Percentiles rank a stretch among this genome's conserved stretches.
These are phyloP conservation scores for Globisporangium orthogonon DNA, from an alignment of 352 stramenopile species.

Conservation along the genomic window DNA sequence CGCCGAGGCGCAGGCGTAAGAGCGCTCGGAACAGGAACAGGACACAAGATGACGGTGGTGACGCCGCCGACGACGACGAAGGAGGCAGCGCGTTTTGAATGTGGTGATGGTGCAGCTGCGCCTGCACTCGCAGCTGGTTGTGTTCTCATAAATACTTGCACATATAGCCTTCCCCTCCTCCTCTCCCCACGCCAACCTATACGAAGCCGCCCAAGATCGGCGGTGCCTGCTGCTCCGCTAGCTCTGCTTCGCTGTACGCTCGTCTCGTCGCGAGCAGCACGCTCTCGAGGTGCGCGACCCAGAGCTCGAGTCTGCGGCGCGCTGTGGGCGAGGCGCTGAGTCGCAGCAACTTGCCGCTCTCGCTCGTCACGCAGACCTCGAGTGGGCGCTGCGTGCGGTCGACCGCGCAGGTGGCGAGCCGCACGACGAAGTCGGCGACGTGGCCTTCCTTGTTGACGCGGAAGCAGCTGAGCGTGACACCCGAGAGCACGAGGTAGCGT, in stretches of 20 bases:
- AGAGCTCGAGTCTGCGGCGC: conserved; percentile 2
- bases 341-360: conserved; percentile 15
- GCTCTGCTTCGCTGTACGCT: neutral
- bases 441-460: conserved; percentile 45
- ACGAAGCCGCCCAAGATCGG: neutral
- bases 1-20: conserved; percentile 21
- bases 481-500: conserved; percentile 38
- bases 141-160: neutral
- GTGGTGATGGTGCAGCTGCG: too few relatives aligned
- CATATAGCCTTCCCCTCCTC: neutral
- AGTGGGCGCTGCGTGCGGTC: neutral
- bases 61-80: neutral
- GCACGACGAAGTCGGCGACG: conserved; percentile 19
- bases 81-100: neutral
- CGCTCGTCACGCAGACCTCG: conserved; percentile 1
- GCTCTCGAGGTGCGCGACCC: conserved; percentile 4
- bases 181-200: neutral
- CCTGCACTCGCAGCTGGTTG: neutral
- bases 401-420: conserved; percentile 19
- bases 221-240: too few relatives aligned
- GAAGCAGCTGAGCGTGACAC: conserved; percentile 38
- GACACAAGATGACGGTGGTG: too few relatives aligned
- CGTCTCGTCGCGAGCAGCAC: neutral
- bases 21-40: too few relatives aligned
- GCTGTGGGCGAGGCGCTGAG: conserved; percentile 4